A percentile compares a stretch with the other conserved stretches of the same genome.
phyloP scores from a whole-genome alignment of 768 basidiomycete genomes.

The Naganishia vaughanmartiniae region DNA sequence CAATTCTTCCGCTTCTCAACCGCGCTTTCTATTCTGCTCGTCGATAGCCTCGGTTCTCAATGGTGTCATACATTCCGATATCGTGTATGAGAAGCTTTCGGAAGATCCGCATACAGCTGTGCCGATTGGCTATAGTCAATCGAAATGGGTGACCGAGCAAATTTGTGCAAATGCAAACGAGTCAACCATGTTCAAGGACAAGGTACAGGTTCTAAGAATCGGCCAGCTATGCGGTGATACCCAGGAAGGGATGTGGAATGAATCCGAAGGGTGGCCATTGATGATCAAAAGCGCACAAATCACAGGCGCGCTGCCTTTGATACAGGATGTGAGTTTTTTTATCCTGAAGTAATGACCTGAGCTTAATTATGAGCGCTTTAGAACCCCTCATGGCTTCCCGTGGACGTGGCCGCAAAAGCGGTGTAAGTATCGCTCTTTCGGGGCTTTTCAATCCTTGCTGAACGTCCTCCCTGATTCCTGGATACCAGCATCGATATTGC shows the following conservation, averaged over 20 bases:
- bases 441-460: background rate
- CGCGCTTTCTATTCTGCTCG: slow-evolving; percentile 48
- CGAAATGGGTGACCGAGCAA: slow-evolving; percentile 50
- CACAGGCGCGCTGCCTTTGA: slow-evolving; percentile 41
- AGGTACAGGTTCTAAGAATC: slow-evolving; percentile 40
- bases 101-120: slow-evolving; percentile 42
- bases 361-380: slow-evolving; percentile 30
- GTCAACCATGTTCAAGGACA: slow-evolving; percentile 15
- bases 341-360: background rate
- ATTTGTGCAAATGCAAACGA: slow-evolving; percentile 39
- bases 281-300: slow-evolving; percentile 43
- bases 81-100: slow-evolving; percentile 37
- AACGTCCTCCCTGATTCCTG: background rate
- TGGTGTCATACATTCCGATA: background rate
- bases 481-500: slow-evolving; percentile 52
- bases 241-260: slow-evolving; percentile 46
- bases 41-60: slow-evolving; percentile 47
- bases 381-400: slow-evolving; percentile 59
- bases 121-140: slow-evolving; percentile 49
- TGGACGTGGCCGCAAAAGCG: slow-evolving; percentile 57
- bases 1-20: slow-evolving; percentile 8
- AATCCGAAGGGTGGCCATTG: slow-evolving; percentile 51
- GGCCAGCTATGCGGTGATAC: slow-evolving; percentile 52
- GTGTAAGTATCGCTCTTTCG: slow-evolving; percentile 47
- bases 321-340: slow-evolving; percentile 40